These are phyloP conservation scores for Trichoderma endophyticum DNA, from an alignment of 2,329 filamentous ascomycete species.

Conservation along the genomic window DNA sequence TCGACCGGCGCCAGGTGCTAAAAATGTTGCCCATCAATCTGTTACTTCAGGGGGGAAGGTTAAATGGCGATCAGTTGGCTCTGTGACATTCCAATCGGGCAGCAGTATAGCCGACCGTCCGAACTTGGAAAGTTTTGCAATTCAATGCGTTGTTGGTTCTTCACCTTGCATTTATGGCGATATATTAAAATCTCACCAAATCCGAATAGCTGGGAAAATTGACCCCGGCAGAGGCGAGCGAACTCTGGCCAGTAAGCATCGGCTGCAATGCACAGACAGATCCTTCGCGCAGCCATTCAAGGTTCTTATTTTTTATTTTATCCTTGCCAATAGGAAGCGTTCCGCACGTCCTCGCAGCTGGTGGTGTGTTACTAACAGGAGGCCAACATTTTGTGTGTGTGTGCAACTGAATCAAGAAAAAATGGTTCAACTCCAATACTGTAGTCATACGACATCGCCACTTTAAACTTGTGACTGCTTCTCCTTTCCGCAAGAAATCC, in stretches of 20 bases:
- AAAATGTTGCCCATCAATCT: background rate
- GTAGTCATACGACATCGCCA: background rate
- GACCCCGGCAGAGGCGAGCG: background rate
- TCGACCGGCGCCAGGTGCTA: background rate
- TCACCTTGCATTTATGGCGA: background rate
- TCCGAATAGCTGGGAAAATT: background rate
- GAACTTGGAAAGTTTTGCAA: background rate
- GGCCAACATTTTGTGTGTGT: background rate
- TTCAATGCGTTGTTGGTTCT: background rate
- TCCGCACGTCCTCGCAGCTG: background rate
- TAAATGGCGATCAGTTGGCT: slow-evolving; percentile 1
- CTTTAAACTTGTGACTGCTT: background rate
- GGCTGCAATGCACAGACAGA: background rate
- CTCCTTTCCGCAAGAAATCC: background rate
- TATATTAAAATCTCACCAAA: background rate
- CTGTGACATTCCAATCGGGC: background rate
- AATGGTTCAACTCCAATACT: background rate
- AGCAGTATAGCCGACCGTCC: background rate
- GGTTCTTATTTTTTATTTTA: background rate
- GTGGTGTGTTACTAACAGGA: background rate
- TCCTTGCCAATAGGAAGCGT: background rate
- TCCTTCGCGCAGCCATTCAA: background rate
- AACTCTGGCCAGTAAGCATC: background rate
- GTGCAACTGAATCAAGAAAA: background rate
- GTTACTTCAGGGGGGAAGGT: background rate